Evolutionary conservation across 192 early-diverging fungal species (phyloP), one percentile per base, ranked within the genome.

Genomic region (Podila clonocystis): DNA sequence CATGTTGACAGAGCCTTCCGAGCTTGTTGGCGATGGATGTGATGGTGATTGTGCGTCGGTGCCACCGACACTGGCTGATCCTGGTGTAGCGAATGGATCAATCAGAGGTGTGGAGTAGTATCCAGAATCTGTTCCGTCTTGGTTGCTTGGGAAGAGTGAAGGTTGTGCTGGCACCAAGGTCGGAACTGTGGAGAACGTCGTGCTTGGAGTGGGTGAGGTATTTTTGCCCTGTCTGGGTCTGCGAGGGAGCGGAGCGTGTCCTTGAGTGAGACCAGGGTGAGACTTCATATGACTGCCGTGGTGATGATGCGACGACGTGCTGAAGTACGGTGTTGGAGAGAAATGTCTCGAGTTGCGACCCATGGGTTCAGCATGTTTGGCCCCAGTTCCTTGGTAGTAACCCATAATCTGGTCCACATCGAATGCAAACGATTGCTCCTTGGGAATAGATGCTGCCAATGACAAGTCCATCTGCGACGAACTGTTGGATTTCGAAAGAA

Each of bases 331-430:
- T 19, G 77, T 65, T 4, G 77, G 77, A n/a, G 77, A 72, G 30
- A 80, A 80, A 34, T 73, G 77, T 17, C 77, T 65, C 2, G 77
- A 72, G 48, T 73, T 80, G 30, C 77, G 77, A 9, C 77, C 77
- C 71, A 58, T 55, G 4, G 70, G 70, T 20, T 68, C 66, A 0
- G 50, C 11, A 19, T 72, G 65, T 31, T 69, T 63, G 17, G 62
- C 28, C 3, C 30, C 71, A 17, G 17, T 24, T 13, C 64, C 60
- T 48, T 80, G 65, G 29, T 80, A 80, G 26, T 80, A 80, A 13
- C 77, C 70, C 70, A 80, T 73, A 20, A 80, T 80, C 26, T 80
- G 77, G 34, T 69, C 48, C 1, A 80, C 67, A 61, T 73, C 71
- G 6, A 73, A 69, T 19, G 70, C 77, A 61, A 80, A 80, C 24